A percentile compares a stretch with the other conserved stretches of the same genome.
phyloP scores from a whole-genome alignment of 2,329 filamentous ascomycete species.

The Thielaviopsis populi region DNA sequence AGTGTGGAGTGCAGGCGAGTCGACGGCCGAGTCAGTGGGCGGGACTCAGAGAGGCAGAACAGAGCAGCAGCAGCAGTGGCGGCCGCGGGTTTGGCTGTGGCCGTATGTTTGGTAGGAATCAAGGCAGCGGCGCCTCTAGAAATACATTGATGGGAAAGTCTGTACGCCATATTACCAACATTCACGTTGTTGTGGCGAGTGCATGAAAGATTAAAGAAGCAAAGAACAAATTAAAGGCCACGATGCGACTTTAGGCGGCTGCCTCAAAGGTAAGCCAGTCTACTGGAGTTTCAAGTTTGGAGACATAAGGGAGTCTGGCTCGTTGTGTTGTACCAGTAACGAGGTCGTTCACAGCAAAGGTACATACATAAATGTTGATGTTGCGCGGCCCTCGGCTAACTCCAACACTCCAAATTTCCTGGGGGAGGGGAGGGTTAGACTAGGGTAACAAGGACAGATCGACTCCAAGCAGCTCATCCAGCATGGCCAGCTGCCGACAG shows the following conservation, averaged over 20 bases:
- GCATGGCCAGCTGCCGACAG: background rate
- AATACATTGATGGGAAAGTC: background rate
- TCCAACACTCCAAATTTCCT: background rate
- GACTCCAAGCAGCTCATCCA: too few species aligned
- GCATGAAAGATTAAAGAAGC: too few species aligned
- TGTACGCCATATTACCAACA: background rate
- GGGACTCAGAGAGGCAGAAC: background rate
- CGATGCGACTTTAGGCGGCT: background rate
- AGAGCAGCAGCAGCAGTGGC: background rate
- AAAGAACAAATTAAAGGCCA: background rate
- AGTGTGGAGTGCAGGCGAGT: slow-evolving; percentile 7
- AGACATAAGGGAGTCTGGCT: background rate
- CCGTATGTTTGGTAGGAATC: background rate
- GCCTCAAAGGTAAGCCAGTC: background rate
- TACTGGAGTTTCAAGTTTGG: background rate
- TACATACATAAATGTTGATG: background rate
- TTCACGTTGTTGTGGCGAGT: background rate
- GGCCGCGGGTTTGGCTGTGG: background rate
- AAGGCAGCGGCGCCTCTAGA: background rate
- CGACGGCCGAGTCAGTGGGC: background rate
- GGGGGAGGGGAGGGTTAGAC: background rate
- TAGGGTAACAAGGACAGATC: too few species aligned
- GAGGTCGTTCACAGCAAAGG: background rate
- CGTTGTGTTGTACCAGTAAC: background rate
- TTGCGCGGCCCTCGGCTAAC: background rate